Base-by-base conservation (phyloP, 257 asterid genomes). In the Solanum ahanhuiri region DNA sequence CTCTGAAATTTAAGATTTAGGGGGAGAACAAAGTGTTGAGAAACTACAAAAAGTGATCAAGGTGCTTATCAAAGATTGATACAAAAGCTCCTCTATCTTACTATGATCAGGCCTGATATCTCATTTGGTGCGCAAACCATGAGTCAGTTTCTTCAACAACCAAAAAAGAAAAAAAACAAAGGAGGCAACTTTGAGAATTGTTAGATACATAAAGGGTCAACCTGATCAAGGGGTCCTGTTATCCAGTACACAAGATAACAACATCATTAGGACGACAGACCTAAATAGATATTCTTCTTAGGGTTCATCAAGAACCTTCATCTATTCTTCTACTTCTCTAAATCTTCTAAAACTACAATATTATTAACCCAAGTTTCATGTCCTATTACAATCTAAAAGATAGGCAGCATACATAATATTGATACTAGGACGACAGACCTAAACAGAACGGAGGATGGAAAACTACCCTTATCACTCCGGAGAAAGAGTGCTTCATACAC, bases 401-500 rank as follows among this genome's bases (percentile, higher is more conserved):
- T 22, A 41, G 90, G 88, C 25, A 88, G 6, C 41, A 90, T 1
- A 23, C 86, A 90, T 2, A 82, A 87, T 9, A 90, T 8, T 22
- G 93, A 88, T 57, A 88, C 88, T 64, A 88, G 30, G 25, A 88
- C 54, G 12, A 90, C n/a, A 45, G 90, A 90, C 72, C 45, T 87
- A 84, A 90, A 45, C 76, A 90, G 7, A 12, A 90, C 90, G 23
- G 92, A 82, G 10, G 73, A 70, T 9, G 93, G 89, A 7, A 92
- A 67, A 0, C 79, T 11, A 1, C 94, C 94, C 72, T 89, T 88
- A 33, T 92, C 94, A 2, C 81, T 67, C 35, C 92, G 86, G 28
- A 88, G 6, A 83, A 92, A 90, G 31, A 91, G 88, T 3, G 94
- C 94, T 45, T 87, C 58, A 41, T 89, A 92, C 12, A 92, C 88